These are phyloP conservation scores for Amylostereum areolatum DNA, from an alignment of 1,284 basidiomycete genomes.

Conservation along the genomic window DNA sequence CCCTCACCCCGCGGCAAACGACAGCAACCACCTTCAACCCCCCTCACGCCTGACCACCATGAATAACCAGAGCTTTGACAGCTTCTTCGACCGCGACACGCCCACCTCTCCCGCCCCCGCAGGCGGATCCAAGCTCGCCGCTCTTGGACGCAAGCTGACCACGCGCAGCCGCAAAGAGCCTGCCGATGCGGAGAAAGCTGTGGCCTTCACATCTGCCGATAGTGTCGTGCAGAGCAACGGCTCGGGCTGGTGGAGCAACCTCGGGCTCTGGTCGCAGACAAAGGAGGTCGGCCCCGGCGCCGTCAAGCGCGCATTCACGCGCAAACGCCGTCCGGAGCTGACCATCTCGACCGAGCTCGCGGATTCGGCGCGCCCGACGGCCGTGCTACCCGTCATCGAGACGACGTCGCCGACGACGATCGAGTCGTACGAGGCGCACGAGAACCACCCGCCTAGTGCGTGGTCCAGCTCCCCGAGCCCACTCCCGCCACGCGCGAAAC, in stretches of 20 bases:
- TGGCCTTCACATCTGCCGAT: constrained; percentile 12
- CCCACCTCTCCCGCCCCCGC: constrained; percentile 9
- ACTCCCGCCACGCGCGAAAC: constrained; percentile 20
- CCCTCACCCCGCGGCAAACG: background rate
- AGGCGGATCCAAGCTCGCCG: constrained; percentile 22
- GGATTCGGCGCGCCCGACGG: constrained; percentile 14
- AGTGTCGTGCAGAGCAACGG: too few relatives aligned
- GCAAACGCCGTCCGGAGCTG: constrained; percentile 30
- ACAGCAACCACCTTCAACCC: constrained; percentile 15
- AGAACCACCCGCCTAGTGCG: constrained; percentile 23
- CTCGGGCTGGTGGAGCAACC: constrained; percentile 6
- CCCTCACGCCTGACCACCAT: constrained; percentile 25
- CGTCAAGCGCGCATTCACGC: constrained; percentile 9
- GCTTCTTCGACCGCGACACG: constrained; percentile 34
- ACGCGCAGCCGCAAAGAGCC: constrained; percentile 27
- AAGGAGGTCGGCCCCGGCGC: background rate
- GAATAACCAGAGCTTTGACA: constrained; percentile 44
- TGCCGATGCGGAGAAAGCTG: constrained; percentile 39
- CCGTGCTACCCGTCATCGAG: constrained; percentile 27
- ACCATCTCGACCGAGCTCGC: constrained; percentile 38
- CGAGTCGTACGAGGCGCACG: background rate
- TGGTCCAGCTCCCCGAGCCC: constrained; percentile 35
- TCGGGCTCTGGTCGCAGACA: too few relatives aligned
- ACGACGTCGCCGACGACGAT: constrained; percentile 16
- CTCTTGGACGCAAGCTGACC: constrained; percentile 8